phyloP scores from a whole-genome alignment of 345 rosid genomes.

The Chamaenerion angustifolium region DNA sequence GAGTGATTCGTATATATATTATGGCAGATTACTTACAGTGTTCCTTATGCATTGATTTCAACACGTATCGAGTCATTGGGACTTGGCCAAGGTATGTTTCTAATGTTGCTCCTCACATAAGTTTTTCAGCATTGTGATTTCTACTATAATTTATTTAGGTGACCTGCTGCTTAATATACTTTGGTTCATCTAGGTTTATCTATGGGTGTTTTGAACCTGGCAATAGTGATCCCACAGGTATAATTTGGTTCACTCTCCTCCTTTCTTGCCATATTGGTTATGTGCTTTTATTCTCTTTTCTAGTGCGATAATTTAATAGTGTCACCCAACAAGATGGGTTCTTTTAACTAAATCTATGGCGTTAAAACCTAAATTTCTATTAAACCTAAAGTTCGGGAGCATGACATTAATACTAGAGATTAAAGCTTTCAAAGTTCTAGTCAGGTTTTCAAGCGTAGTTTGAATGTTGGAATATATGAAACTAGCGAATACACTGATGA shows the following conservation, averaged over 20 bases:
- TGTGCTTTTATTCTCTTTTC: not conserved
- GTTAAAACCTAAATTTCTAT: too few species aligned
- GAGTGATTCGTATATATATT: conserved; percentile 11
- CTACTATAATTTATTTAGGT: conserved; percentile 13
- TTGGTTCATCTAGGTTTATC: conserved; percentile 59
- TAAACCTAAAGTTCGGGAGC: too few species aligned
- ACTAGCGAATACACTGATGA: too few species aligned
- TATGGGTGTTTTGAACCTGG: conserved; percentile 90
- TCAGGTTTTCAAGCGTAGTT: too few species aligned
- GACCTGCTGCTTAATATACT: not conserved
- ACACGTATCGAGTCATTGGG: conserved; percentile 76
- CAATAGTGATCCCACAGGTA: conserved; percentile 95
- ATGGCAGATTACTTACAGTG: conserved; percentile 79
- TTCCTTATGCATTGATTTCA: conserved; percentile 88
- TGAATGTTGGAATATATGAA: too few species aligned
- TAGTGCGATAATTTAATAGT: too few species aligned
- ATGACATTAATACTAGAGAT: too few species aligned
- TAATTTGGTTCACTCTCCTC: not conserved
- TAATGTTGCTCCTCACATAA: conserved; percentile 3
- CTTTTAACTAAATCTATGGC: too few species aligned
- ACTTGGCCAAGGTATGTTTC: conserved; percentile 77
- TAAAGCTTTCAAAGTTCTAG: too few species aligned
- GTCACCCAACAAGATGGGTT: too few species aligned
- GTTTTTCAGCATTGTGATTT: not conserved
- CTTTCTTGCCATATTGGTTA: not conserved